A percentile compares a stretch with the other conserved stretches of the same genome.
Conservation (phyloP, 1,139 yeast genomes). For the Zygoascus hellenicus region DNA sequence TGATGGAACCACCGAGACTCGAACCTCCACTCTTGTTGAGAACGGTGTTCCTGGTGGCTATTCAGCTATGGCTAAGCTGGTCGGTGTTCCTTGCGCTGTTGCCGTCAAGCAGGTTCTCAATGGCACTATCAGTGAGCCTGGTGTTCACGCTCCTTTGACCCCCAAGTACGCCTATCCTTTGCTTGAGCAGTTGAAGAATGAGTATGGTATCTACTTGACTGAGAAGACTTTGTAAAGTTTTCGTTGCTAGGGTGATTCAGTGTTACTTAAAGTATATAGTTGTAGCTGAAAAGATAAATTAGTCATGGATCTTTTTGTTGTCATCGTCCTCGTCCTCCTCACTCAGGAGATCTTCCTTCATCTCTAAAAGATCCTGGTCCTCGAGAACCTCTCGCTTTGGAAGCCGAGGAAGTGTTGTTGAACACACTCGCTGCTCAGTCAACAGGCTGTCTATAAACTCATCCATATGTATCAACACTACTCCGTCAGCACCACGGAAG, state of each 20-base stretch:
- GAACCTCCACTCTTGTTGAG: constrained; percentile 93
- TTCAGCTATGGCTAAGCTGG: constrained; percentile 97
- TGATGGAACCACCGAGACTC: constrained; percentile 80
- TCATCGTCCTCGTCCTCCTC: constrained; percentile 20
- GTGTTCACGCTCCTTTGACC: constrained; percentile 89
- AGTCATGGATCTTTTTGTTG: too few relatives aligned
- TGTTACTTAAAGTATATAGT: too few relatives aligned
- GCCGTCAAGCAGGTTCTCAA: constrained; percentile 82
- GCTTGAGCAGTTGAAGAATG: constrained; percentile 85
- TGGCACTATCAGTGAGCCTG: constrained; percentile 74
- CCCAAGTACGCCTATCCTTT: constrained; percentile 86
- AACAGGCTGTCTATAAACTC: constrained; percentile 54
- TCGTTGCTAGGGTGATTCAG: too few relatives aligned
- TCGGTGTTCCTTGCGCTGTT: constrained; percentile 98
- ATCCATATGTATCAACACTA: constrained; percentile 47
- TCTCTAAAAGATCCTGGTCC: constrained; percentile 36
- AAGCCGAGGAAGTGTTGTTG: constrained; percentile 56
- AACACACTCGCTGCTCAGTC: constrained; percentile 47
- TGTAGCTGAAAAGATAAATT: too few relatives aligned
- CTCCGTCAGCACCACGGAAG: constrained; percentile 30
- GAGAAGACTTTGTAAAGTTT: constrained; percentile 63
- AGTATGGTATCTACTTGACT: constrained; percentile 77
- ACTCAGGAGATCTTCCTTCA: constrained; percentile 31
- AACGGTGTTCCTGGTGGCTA: constrained; percentile 92
- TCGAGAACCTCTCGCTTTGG: constrained; percentile 39